Evolutionary conservation across 495 filamentous ascomycete species (phyloP), one percentile per base, ranked within the genome.

Genomic region (Cercophora sp.): DNA sequence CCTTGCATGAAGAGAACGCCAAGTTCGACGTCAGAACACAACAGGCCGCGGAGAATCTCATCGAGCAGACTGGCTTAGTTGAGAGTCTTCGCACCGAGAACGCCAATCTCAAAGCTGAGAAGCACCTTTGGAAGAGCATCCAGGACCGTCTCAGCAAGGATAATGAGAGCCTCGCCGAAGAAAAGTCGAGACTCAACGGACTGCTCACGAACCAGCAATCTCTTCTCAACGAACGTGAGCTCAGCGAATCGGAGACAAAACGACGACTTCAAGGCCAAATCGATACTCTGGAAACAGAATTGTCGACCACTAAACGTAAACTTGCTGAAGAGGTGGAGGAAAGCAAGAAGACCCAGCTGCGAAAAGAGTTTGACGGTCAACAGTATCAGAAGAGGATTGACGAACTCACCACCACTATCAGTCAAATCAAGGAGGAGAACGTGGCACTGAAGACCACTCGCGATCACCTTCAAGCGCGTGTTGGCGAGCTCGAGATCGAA

Each of bases 61-160:
- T 96, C 8, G 93, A 96, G 65, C 83, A 86, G 1, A 86, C 86
- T 58, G 86, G 83, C 51, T 66, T 92, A 29, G 72, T 84, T 8
- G 92, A 98, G 59, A 91, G 88, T 59, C 79, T 97, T 70, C 88
- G 91, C 18, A 89, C 85, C 39, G 93, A 97, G 57, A 92, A 81
- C 53, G 87, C 90, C 16, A 96, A 96, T 65, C 81, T 96, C 9
- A 94, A 92, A 66, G 91, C 91, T 0, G 92, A 96, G 62, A 94
- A 92, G 66, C 84, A 85, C 3, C 75, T 97, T 19, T 92, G 85
- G 87, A 95, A 92, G 70, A 87, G 80, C 40, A 92, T 96, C 51
- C 89, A 97, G 63, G 85, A 87, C 55, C 81, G 94, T 31, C 75
- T 96, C 16, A 85, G 76, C 54, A 87, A 91, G 41, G 94, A 97